Evolutionary conservation across 2,329 filamentous ascomycete genomes (phyloP).

Genomic region (Aspergillus carbonarius): DNA sequence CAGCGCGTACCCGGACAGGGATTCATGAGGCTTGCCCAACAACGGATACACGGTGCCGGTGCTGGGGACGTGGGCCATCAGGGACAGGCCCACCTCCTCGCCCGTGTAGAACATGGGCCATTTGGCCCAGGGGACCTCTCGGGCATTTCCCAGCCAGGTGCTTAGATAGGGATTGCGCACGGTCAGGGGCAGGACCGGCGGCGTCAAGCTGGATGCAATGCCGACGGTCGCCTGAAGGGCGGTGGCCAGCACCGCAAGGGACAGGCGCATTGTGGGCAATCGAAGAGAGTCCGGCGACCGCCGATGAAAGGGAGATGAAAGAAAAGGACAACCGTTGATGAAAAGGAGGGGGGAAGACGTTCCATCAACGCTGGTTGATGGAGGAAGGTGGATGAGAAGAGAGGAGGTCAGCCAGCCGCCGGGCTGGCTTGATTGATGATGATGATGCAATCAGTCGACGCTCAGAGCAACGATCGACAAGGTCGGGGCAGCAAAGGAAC

Average conservation of each 20-base stretch:
- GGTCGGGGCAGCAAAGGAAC: background rate
- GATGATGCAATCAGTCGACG: slow-evolving; percentile 17
- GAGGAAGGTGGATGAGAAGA: background rate
- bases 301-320: background rate
- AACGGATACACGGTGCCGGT: slow-evolving; percentile 63
- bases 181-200: slow-evolving; percentile 69
- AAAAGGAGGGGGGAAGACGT: background rate
- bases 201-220: slow-evolving; percentile 55
- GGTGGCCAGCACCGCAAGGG: slow-evolving; percentile 32
- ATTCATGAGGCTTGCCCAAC: slow-evolving; percentile 66
- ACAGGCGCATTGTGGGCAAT: slow-evolving; percentile 32
- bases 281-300: background rate
- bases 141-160: slow-evolving; percentile 70
- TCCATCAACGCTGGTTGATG: background rate
- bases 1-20: slow-evolving; percentile 48
- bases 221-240: slow-evolving; percentile 44
- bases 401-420: background rate
- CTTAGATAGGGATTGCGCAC: slow-evolving; percentile 77
- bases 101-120: slow-evolving; percentile 89
- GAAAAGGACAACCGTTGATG: background rate
- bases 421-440: slow-evolving; percentile 1
- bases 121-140: slow-evolving; percentile 72
- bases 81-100: slow-evolving; percentile 62
- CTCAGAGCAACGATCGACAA: slow-evolving; percentile 1
- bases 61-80: slow-evolving; percentile 62